Evolutionary conservation across 106 monocot genomes (phyloP), one percentile per base, ranked within the genome.

Genomic region (Gastrodia elata): DNA sequence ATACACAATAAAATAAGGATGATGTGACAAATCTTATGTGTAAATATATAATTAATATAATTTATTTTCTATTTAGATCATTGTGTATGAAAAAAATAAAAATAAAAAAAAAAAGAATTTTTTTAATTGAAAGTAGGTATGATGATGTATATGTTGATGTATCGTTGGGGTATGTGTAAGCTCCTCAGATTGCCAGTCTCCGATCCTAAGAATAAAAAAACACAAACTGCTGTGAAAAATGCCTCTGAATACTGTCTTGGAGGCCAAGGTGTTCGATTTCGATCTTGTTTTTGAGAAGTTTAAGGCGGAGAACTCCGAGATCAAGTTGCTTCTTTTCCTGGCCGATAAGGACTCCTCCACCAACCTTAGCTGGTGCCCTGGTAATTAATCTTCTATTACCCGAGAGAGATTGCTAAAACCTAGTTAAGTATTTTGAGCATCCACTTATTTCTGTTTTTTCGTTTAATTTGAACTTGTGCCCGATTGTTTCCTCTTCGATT

Each of bases 331-430:
- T 49, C 73, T 82, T 38, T 82, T 82, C 58, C 73, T 82, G 41
- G 82, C 82, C 1, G 77, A 82, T 43, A 77, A 77, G 56, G 82
- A 82, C 61, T 73, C 82, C 7, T 65, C 77, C 2, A 77, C 82
- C 20, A 44, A 77, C 13, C 77, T 41, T 24, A 77, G 76, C 44
- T 77, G 82, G 82, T 82, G 82, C 72, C 77, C 82, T 41, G 82
- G 82, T 77, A 67, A 16, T 58, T 5, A 69, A 40, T 40, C 37
- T 67, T 36, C 37, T 27, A 37, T 37, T 4, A 0, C 28, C 30
- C 0, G 28, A 10, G n/a, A n/a, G n/a, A n/a, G n/a, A 0, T 28
- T 32, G 10, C 32, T 52, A 1, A 61, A 61, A 8, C 32, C 28
- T 61, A n/a, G n/a, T 61, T 14, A 24, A 33, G 4, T 32, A 0